These are phyloP conservation scores for Plantago ovata DNA, from an alignment of 257 asterid genomes.

Conservation along the genomic window DNA sequence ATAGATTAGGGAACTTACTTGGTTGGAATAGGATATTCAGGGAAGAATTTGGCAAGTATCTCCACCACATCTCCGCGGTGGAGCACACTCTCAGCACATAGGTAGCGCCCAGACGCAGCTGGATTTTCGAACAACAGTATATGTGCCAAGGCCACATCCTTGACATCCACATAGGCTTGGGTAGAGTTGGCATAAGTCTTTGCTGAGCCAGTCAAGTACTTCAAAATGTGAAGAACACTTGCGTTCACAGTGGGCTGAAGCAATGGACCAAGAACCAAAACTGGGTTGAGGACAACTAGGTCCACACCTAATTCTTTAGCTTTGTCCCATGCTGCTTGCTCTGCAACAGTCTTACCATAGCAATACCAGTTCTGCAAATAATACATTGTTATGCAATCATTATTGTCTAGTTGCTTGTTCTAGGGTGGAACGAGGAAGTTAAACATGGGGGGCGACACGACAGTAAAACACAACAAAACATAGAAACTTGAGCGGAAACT, in stretches of 20 bases:
- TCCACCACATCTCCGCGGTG: slow-evolving; percentile 93
- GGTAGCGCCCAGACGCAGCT: slow-evolving; percentile 69
- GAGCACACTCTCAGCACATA: slow-evolving; percentile 87
- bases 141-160: slow-evolving; percentile 85
- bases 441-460: no score
- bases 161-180: slow-evolving; percentile 87
- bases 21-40: slow-evolving; percentile 84
- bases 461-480: no score
- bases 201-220: slow-evolving; percentile 83
- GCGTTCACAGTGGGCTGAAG: slow-evolving; percentile 81
- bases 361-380: slow-evolving; percentile 78
- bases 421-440: no score
- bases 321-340: slow-evolving; percentile 63
- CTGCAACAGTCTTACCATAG: slow-evolving; percentile 90
- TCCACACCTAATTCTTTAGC: slow-evolving; percentile 70
- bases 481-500: no score
- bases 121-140: slow-evolving; percentile 72
- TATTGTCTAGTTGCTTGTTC: no score
- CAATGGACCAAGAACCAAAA: slow-evolving; percentile 75
- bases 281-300: slow-evolving; percentile 77
- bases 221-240: slow-evolving; percentile 75
- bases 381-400: not conserved
- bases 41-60: slow-evolving; percentile 74
- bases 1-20: slow-evolving; percentile 45
- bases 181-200: slow-evolving; percentile 79